Base-by-base conservation (phyloP, 768 basidiomycete species). In the Phylloporus scabripes region DNA sequence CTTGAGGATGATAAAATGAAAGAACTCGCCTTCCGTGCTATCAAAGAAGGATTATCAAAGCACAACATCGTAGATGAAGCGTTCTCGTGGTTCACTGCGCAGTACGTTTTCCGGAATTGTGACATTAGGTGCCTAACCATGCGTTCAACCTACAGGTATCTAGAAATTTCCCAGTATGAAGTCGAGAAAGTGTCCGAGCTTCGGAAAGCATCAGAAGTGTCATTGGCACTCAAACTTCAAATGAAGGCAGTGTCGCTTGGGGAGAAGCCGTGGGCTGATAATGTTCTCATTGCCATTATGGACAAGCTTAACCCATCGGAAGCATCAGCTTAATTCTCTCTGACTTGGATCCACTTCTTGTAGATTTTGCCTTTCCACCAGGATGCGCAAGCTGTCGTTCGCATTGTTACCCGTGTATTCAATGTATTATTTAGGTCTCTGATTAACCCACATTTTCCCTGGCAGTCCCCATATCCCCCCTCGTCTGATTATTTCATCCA, bases 401-500 rank as follows among this genome's bases (percentile, higher is more conserved):
- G 47, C 24, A 28, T 28, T 36, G 34, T 43, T 26, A 1, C 14
- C 12, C 20, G 8, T 41, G 26, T 31, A 44, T 39, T 17, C 8
- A 11, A 11, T 53, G 50, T 56, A 45, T 48, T 20, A 60, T 36
- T 33, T 56, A 31, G 42, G 45, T 28, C 58, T 54, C 48, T 38
- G 54, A 28, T 49, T 54, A 26, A 46, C 44, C 77, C 77, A 91
- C 28, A 88, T 72, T 49, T 82, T 74, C 17, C 87, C 88, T 34
- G 85, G 72, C 46, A 91, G 60, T 4, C 85, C 80, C 48, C 87
- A 74, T 8, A 77, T 68, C 6, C 88, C 87, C 4, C 88, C 88
- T 14, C 89, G 73, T 41, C 89, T 74, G 53, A 81, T 78, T 32
- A 81, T 73, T 60, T 91, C 87, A 56, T 87, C 87, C 60, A 90